Base-by-base conservation (phyloP, 352 stramenopile species). In the Pythium graminicola region DNA sequence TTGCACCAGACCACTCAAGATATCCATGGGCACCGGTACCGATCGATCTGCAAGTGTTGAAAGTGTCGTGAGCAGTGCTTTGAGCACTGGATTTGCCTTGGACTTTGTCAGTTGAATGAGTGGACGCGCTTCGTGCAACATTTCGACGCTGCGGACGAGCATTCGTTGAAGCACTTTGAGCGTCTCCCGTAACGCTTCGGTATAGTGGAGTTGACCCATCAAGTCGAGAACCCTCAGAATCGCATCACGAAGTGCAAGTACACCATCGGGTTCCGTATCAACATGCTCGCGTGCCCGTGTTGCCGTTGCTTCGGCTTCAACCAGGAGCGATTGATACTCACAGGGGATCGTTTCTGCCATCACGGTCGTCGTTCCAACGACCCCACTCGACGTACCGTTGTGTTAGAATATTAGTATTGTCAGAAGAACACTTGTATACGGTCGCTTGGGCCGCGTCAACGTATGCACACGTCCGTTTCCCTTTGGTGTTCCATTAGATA, bases 51-150 rank as follows among this genome's bases (percentile, higher is more conserved):
- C 67, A 17, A 89, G 60, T 10, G 52, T 43, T n/a, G 58, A 59
- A 1, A 89, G 49, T 19, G 76, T 60, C 1, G 19, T 39, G n/a
- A 89, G 50, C 17, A 87, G 50, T 27, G 74, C 64, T 47, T 73
- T 77, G 14, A 87, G 62, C 17, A 89, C 57, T 2, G 61, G 54
- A 27, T 60, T 69, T 24, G 50, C 54, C 17, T 54, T 56, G 27
- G 47, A 54, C 22, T 19, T 44, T 0, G 44, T 39, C 20, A 50
- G 45, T 16, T 60, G 48, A 19, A 54, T 44, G 19, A 61, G 50
- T 33, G 53, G 53, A 3, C 49, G 23, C 14, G 35, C 53, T 5
- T 60, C 50, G 14, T 69, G 54, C 27, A 69, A 46, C 22, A 50
- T 19, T 2, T 28, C 31, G 11, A 58, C 43, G 36, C 46, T 69